Conservation (phyloP, 768 basidiomycete species). For the Lepiota subincarnata region DNA sequence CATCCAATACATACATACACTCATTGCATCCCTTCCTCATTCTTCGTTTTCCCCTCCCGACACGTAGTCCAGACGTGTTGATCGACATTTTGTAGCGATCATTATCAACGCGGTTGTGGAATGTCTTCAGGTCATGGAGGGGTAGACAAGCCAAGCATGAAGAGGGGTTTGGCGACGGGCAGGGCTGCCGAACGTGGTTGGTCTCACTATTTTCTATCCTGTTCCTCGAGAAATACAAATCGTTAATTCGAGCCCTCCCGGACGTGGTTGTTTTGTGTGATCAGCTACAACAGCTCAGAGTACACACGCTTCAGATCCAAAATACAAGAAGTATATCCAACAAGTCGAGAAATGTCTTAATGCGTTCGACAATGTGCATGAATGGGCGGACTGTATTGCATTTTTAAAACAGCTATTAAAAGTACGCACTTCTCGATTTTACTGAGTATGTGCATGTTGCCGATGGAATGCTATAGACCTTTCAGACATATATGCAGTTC, state of each 20-base stretch:
- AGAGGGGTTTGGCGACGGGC: conserved; percentile 20
- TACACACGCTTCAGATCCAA: conserved; percentile 73
- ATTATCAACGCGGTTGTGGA: neutral
- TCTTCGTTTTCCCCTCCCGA: neutral
- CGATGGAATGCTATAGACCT: conserved; percentile 50
- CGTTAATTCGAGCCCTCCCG: conserved; percentile 8
- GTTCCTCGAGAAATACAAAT: neutral
- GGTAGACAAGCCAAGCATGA: neutral
- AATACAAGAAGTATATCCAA: conserved; percentile 89
- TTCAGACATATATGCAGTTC: conserved; percentile 91
- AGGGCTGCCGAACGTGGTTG: conserved; percentile 49
- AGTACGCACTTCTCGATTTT: conserved; percentile 36
- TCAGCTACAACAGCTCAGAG: conserved; percentile 46
- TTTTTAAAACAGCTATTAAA: conserved; percentile 93
- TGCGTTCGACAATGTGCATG: conserved; percentile 92
- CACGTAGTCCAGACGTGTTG: conserved; percentile 4
- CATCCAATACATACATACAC: neutral
- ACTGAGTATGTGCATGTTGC: neutral
- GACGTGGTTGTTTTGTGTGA: neutral
- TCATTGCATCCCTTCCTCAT: neutral
- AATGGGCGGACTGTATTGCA: conserved; percentile 99
- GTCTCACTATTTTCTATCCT: conserved; percentile 18
- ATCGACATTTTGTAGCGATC: neutral
- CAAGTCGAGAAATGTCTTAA: conserved; percentile 91
- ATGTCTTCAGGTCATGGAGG: conserved; percentile 6